Evolutionary conservation across 2,329 filamentous ascomycete genomes (phyloP), one percentile per base, ranked within the genome.

Genomic region (Pezicula radicicola): DNA sequence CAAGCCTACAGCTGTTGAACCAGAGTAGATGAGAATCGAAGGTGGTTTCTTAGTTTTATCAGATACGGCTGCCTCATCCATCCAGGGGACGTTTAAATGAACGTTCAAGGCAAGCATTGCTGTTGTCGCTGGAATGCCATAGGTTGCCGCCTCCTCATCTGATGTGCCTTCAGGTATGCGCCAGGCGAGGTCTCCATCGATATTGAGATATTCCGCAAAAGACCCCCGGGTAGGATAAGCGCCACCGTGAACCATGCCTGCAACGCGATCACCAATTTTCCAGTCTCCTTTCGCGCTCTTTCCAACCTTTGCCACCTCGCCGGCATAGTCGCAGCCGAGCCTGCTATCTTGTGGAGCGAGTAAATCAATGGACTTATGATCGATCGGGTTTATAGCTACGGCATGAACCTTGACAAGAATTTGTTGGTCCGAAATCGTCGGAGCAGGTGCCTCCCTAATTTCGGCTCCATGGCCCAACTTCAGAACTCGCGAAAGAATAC

Each of bases 221-320:
- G 46, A 25, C 25, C 56, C 55, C 10, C 30, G 21, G 18, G 56
- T 49, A 18, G n/a, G 16, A 35, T 51, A 41, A 9, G 45, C 27
- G 19, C 47, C 52, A n/a, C 56, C 47, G 48, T 73, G 69, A 1
- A 59, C 63, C 6, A 68, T 49, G 28, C 56, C 60, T 6, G 57
- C 63, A 67, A 69, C 43, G 44, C 75, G 71, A 54, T 80, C 76
- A 2, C 77, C 77, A 54, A 80, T 79, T 48, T 71, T 68, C 64
- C 74, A 70, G 68, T 75, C 77, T 68, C 18, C 69, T 70, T 16
- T 79, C 75, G 40, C 75, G 28, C 41, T 42, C 56, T 72, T 63
- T 35, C 75, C 76, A 21, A 78, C 66, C 40, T 71, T 68, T 15
- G 72, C 68, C 2, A 80, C 71, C 13, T 71, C 60, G 7, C 59